phyloP scores from a whole-genome alignment of 2,329 filamentous ascomycete species.

The Ceratocystiopsis brevicomis region DNA sequence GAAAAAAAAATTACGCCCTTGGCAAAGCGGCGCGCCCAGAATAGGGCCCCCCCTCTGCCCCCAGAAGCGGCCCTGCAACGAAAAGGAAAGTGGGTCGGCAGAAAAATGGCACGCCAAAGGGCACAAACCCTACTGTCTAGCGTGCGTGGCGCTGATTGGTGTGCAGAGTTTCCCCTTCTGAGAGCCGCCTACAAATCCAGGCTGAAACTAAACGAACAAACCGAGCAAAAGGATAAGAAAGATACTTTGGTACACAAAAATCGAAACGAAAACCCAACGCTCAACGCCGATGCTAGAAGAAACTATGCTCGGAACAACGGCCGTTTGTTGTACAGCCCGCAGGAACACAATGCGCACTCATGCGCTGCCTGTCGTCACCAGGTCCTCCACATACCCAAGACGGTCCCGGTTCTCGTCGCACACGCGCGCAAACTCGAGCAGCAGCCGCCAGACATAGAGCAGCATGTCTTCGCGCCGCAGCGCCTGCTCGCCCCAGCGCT shows the following conservation, averaged over 20 bases:
- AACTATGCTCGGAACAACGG: no score
- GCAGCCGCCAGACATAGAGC: conserved; percentile 43
- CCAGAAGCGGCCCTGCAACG: background rate
- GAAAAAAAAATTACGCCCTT: conserved; percentile 5
- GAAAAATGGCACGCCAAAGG: no score
- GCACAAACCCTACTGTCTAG: no score
- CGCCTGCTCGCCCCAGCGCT: conserved; percentile 41
- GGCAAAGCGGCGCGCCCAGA: background rate
- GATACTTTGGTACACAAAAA: no score
- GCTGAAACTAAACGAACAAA: no score
- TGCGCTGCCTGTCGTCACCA: conserved; percentile 8
- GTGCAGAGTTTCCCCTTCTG: no score
- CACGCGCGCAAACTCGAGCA: conserved; percentile 37
- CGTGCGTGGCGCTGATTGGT: no score
- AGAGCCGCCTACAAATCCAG: no score
- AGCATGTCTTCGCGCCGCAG: conserved; percentile 46
- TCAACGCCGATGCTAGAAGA: background rate
- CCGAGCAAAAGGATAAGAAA: no score
- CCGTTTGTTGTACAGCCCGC: no score
- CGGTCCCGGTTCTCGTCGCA: conserved; percentile 24
- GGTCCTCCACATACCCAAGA: conserved; percentile 26
- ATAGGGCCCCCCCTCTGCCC: no score
- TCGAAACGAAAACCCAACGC: background rate
- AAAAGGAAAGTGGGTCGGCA: background rate
- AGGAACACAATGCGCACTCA: no score